Evolutionary conservation across 2,329 filamentous ascomycete species (phyloP).

Genomic region (Paramyrothecium sp.): DNA sequence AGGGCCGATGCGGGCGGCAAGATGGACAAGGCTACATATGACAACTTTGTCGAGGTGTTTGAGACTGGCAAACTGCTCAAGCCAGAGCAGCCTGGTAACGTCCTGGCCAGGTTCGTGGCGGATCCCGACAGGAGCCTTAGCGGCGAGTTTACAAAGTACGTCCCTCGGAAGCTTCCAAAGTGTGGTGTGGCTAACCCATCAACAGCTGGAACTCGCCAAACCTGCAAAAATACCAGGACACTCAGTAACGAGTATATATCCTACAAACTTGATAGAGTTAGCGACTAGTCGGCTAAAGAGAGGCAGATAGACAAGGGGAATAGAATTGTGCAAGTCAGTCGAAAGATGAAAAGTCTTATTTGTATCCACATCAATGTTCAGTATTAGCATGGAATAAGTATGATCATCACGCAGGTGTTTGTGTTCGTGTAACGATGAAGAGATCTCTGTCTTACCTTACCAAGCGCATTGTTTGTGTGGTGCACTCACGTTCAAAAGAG

Average conservation of each 20-base stretch:
- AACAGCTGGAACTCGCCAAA: slow-evolving; percentile 40
- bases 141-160: slow-evolving; percentile 72
- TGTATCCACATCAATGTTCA: slow-evolving; percentile 66
- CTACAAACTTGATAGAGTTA: slow-evolving; percentile 9
- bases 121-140: slow-evolving; percentile 65
- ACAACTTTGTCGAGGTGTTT: slow-evolving; percentile 67
- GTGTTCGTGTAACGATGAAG: slow-evolving; percentile 14
- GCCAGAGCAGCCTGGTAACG: slow-evolving; percentile 80
- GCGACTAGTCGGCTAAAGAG: slow-evolving; percentile 12
- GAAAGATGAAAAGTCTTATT: slow-evolving; percentile 83
- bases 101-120: slow-evolving; percentile 78
- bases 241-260: neutral
- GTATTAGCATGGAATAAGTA: slow-evolving; percentile 77
- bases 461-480: slow-evolving; percentile 4
- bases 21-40: slow-evolving; percentile 59
- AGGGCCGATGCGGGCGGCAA: slow-evolving; percentile 54
- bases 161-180: slow-evolving; percentile 11
- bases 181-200: slow-evolving; percentile 12
- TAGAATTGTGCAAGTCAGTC: slow-evolving; percentile 55
- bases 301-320: slow-evolving; percentile 16
- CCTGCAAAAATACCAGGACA: slow-evolving; percentile 51
- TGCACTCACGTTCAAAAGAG: too few relatives aligned
- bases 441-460: slow-evolving; percentile 28
- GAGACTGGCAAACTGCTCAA: slow-evolving; percentile 69
- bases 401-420: slow-evolving; percentile 58